phyloP scores from a whole-genome alignment of 768 basidiomycete genomes.

The Pulveroboletus sp. region DNA sequence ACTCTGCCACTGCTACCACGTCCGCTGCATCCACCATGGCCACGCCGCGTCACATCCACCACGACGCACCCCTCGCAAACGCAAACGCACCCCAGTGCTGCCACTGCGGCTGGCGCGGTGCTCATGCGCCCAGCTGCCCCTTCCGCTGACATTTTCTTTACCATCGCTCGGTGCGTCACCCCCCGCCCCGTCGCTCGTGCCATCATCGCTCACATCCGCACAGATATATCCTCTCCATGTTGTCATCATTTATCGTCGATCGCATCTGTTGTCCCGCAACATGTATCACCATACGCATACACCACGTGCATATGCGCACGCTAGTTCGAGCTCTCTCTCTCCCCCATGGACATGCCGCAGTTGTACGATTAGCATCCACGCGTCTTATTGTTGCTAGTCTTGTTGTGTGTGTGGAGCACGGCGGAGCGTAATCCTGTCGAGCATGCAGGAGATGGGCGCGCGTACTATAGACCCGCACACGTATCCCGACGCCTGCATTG shows the following conservation, averaged over 20 bases:
- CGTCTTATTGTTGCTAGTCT: constrained; percentile 7
- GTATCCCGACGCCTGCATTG: constrained; percentile 24
- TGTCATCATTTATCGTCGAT: constrained; percentile 30
- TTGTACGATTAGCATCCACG: constrained; percentile 25
- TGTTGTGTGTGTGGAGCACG: constrained; percentile 11
- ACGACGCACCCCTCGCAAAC: constrained; percentile 37
- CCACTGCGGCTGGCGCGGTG: constrained; percentile 72
- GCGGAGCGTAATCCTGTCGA: constrained; percentile 13
- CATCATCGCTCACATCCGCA: constrained; percentile 3
- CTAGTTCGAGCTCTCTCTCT: constrained; percentile 17
- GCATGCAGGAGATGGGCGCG: constrained; percentile 25
- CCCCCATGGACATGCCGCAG: constrained; percentile 19
- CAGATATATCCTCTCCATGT: constrained; percentile 11
- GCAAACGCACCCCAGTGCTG: constrained; percentile 73
- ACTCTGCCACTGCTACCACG: constrained; percentile 12
- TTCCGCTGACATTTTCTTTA: constrained; percentile 46
- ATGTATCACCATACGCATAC: constrained; percentile 35
- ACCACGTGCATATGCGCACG: constrained; percentile 35
- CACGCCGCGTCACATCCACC: constrained; percentile 19
- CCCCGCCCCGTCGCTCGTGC: neutral
- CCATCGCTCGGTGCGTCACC: constrained; percentile 18
- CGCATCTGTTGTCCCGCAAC: constrained; percentile 26
- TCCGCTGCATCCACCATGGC: constrained; percentile 23
- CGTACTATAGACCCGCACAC: constrained; percentile 25
- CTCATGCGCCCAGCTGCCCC: constrained; percentile 58